Evolutionary conservation across 441 rosid genomes (phyloP).

Genomic region (Omphalea diandra): DNA sequence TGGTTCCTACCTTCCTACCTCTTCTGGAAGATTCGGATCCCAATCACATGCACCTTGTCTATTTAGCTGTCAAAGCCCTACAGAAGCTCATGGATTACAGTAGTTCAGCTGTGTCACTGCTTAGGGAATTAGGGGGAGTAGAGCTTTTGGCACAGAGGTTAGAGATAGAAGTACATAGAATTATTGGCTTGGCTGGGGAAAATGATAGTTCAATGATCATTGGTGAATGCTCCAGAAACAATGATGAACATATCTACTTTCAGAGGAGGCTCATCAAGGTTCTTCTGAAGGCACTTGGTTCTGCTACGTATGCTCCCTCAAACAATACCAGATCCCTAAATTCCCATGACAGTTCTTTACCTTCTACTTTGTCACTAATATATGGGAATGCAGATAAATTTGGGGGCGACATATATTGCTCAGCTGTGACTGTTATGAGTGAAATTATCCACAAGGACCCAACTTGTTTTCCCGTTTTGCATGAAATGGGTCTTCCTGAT

Average conservation of each 20-base stretch:
- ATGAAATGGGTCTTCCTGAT: conserved; percentile 91
- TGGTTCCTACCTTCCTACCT: conserved; percentile 95
- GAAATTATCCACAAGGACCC: conserved; percentile 99
- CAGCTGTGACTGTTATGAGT: conserved; percentile 99
- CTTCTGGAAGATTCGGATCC: conserved; percentile 91
- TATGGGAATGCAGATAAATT: conserved; percentile 78
- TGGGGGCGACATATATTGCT: conserved; percentile 92
- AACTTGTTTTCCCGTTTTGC: conserved; percentile 72
- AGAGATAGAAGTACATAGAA: conserved; percentile 84
- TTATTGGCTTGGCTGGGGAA: conserved; percentile 53
- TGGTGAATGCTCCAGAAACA: conserved; percentile 60
- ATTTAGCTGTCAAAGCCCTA: conserved; percentile 87
- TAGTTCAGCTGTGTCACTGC: conserved; percentile 86
- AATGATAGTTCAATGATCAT: conserved; percentile 54
- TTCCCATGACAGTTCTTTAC: conserved; percentile 77
- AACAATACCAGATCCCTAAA: conserved; percentile 65
- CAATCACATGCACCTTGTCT: conserved; percentile 85
- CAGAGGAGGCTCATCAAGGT: conserved; percentile 97
- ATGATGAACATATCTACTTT: conserved; percentile 58
- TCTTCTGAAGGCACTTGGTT: conserved; percentile 92
- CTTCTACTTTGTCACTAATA: conserved; percentile 79
- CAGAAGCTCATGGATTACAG: conserved; percentile 99
- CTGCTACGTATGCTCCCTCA: conserved; percentile 88
- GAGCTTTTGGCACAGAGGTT: conserved; percentile 94
- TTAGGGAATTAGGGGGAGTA: conserved; percentile 93